phyloP scores from a whole-genome alignment of 805 yeast species.

The Zygotorulaspora sp. region DNA sequence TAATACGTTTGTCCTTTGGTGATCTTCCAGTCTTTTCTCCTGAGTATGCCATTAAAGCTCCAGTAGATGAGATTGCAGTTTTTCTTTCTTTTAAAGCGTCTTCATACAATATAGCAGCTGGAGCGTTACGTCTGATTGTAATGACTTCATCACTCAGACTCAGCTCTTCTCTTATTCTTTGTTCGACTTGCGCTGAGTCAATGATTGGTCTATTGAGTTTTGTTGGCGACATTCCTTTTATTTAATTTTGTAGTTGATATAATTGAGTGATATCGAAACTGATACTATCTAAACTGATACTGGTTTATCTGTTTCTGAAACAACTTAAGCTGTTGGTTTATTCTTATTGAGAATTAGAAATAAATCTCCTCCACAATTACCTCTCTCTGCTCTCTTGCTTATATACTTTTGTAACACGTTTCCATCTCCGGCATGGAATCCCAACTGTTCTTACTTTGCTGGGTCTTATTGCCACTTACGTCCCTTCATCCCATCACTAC shows the following conservation, averaged over 20 bases:
- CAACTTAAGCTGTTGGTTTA: too few relatives aligned
- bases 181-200: constrained; percentile 24
- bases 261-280: too few relatives aligned
- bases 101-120: constrained; percentile 88
- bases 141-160: constrained; percentile 57
- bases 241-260: not conserved
- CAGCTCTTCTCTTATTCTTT: constrained; percentile 34
- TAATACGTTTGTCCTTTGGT: constrained; percentile 96
- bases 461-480: too few relatives aligned
- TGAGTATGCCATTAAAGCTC: constrained; percentile 93
- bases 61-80: constrained; percentile 86
- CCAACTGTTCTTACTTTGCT: too few relatives aligned
- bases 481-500: too few relatives aligned
- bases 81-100: constrained; percentile 89
- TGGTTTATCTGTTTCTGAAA: too few relatives aligned
- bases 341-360: too few relatives aligned
- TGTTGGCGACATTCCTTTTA: constrained; percentile 13
- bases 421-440: too few relatives aligned
- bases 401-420: too few relatives aligned
- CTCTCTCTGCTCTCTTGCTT: too few relatives aligned
- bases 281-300: too few relatives aligned
- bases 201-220: constrained; percentile 13
- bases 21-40: constrained; percentile 97
- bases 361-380: too few relatives aligned
- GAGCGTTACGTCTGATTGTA: constrained; percentile 79